Base-by-base conservation (phyloP, 495 filamentous ascomycete species). In the Neurospora sp. region DNA sequence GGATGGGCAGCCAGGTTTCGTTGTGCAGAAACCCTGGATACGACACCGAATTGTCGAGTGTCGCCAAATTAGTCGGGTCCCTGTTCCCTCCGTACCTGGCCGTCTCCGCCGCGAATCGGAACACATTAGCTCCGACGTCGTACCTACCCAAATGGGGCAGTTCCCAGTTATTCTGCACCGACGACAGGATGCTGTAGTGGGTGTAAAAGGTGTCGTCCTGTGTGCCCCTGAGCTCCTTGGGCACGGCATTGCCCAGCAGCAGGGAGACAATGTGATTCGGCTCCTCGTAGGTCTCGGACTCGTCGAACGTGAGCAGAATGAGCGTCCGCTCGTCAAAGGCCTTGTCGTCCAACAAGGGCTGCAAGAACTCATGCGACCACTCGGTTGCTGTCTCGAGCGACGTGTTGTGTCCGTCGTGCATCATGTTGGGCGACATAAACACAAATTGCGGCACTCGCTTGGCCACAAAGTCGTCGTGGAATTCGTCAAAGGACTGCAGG, bases 351-450 rank as follows among this genome's bases (percentile, higher is more conserved):
- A 92, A 80, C 72, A 93, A 79, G 0, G 89, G 87, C 37, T 86
- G 73, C 18, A 93, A 79, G 80, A 91, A 92, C 74, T 79, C 75
- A 72, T 81, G 83, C 35, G 87, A 82, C 88, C 89, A 93, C 27
- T 85, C 80, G 9, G 88, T 85, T 8, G 89, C 89, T 71, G 85
- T 86, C 20, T 86, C 83, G 38, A 93, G 83, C 71, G 87, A 84
- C 18, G 88, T 89, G 77, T 93, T 90, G 76, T 93, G 91, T 1
- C 88, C 91, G 76, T 92, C 90, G 74, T 91, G 89, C 74, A 89
- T 85, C 90, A 92, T 92, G 83, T 92, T 90, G 10, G 91, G 91
- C 10, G 89, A 90, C 76, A 92, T 86, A 79, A 91, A 91, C 49
- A 87, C 84, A 80, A 88, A 91, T 81, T 92, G 90, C 20, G 89